Conservation (phyloP, 441 rosid species). For the Flueggea neowawraea region DNA sequence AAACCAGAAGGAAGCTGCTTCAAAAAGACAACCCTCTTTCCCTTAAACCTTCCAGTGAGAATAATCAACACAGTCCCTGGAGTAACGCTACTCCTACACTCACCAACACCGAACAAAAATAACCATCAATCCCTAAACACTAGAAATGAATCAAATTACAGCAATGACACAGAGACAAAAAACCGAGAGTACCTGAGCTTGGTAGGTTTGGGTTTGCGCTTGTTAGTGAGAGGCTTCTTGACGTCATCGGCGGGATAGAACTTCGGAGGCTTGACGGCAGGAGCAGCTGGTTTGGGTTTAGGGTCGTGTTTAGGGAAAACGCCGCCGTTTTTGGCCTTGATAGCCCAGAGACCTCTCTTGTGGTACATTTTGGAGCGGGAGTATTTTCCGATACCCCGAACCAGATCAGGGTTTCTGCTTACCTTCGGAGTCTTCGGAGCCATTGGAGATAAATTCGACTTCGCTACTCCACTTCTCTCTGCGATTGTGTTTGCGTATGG, state of each 20-base stretch:
- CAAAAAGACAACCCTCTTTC: conserved; percentile 88
- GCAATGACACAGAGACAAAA: background rate
- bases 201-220: conserved; percentile 71
- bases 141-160: background rate
- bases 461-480: no score
- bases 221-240: conserved; percentile 68
- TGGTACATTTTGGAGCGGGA: conserved; percentile 86
- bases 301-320: conserved; percentile 74
- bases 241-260: conserved; percentile 89
- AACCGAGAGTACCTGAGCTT: conserved; percentile 57
- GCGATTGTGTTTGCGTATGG: no score
- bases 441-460: conserved; percentile 28
- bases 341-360: conserved; percentile 90
- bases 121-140: background rate
- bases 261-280: conserved; percentile 60
- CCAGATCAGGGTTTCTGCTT: conserved; percentile 72
- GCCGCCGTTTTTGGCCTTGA: conserved; percentile 89
- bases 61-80: conserved; percentile 86
- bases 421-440: conserved; percentile 57
- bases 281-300: conserved; percentile 45
- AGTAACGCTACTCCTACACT: conserved; percentile 61
- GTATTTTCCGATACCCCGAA: conserved; percentile 72
- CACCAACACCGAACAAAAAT: background rate
- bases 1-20: conserved; percentile 89
- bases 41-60: conserved; percentile 88